A percentile compares a stretch with the other conserved stretches of the same genome.
phyloP scores from a whole-genome alignment of 352 stramenopile species.

The Phytopythium vexans region DNA sequence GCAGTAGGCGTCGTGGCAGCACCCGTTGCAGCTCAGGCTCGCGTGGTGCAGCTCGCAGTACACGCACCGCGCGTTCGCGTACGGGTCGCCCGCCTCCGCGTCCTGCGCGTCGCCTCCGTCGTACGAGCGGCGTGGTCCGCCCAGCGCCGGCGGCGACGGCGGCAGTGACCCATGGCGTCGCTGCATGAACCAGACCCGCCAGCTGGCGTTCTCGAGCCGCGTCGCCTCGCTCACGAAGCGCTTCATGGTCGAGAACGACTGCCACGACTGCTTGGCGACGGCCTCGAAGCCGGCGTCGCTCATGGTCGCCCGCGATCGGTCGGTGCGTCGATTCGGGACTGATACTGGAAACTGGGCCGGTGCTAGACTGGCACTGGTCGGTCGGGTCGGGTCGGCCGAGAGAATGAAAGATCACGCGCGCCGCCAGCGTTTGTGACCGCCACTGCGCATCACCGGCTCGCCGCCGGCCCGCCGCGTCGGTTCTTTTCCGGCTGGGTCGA shows the following conservation, averaged over 20 bases:
- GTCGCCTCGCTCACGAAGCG: constrained; percentile 80
- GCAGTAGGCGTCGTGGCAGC: constrained; percentile 84
- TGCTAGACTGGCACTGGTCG: background rate
- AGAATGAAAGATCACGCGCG: background rate
- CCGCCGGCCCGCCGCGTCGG: too few species aligned
- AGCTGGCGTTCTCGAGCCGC: constrained; percentile 82
- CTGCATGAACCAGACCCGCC: constrained; percentile 81
- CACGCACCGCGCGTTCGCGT: constrained; percentile 36
- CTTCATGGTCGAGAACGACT: constrained; percentile 86
- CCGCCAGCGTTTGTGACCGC: background rate
- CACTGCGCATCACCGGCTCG: background rate
- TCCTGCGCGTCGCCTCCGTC: constrained; percentile 15
- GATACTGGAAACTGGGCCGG: too few species aligned
- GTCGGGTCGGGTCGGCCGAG: background rate
- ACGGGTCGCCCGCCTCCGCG: constrained; percentile 18
- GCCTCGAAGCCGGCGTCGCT: constrained; percentile 61
- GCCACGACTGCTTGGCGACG: constrained; percentile 79
- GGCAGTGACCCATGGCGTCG: constrained; percentile 6
- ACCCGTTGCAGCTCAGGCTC: constrained; percentile 77
- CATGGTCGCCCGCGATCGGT: constrained; percentile 9
- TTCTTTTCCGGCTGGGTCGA: too few species aligned
- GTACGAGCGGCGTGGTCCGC: too few species aligned
- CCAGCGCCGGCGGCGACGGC: background rate
- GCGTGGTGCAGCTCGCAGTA: constrained; percentile 77
- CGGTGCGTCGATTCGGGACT: constrained; percentile 4